phyloP scores from a whole-genome alignment of 2,329 filamentous ascomycete species.

The Nakataea oryzae region DNA sequence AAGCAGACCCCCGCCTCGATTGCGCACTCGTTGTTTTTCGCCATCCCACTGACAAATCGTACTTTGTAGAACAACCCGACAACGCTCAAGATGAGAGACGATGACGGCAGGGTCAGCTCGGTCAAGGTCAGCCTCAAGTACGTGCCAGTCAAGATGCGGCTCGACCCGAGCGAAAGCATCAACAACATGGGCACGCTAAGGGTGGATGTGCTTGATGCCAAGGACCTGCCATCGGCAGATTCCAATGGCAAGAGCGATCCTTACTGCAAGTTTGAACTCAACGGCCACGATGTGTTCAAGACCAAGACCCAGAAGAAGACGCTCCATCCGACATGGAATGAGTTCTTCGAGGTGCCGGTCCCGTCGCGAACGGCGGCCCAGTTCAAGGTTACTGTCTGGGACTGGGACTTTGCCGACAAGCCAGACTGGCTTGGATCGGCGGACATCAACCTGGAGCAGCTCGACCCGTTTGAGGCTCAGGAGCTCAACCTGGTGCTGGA shows the following conservation, averaged over 20 bases:
- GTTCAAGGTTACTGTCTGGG: constrained; percentile 75
- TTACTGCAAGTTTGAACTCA: constrained; percentile 88
- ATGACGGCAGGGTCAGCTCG: constrained; percentile 64
- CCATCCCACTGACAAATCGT: neutral
- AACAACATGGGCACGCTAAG: constrained; percentile 96
- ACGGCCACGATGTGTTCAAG: constrained; percentile 86
- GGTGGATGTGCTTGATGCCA: constrained; percentile 82
- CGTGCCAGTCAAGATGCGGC: constrained; percentile 84
- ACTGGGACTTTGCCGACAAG: constrained; percentile 95
- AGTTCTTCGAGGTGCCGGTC: constrained; percentile 79
- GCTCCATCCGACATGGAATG: constrained; percentile 88
- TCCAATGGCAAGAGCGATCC: constrained; percentile 96
- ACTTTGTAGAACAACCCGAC: constrained; percentile 73
- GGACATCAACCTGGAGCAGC: constrained; percentile 61
- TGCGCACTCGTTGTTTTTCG: neutral
- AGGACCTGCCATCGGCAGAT: constrained; percentile 84
- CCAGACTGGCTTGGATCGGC: constrained; percentile 80
- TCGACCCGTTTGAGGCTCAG: constrained; percentile 77
- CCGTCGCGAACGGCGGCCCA: constrained; percentile 77
- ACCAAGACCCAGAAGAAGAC: constrained; percentile 97
- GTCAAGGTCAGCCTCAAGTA: constrained; percentile 92
- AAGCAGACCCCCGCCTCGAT: constrained; percentile 22
- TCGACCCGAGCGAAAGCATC: constrained; percentile 92
- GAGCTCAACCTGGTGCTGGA: constrained; percentile 69
- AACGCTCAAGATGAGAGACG: constrained; percentile 66